Conservation (phyloP, 768 basidiomycete species). For the Rhizopogon vinicolor region DNA sequence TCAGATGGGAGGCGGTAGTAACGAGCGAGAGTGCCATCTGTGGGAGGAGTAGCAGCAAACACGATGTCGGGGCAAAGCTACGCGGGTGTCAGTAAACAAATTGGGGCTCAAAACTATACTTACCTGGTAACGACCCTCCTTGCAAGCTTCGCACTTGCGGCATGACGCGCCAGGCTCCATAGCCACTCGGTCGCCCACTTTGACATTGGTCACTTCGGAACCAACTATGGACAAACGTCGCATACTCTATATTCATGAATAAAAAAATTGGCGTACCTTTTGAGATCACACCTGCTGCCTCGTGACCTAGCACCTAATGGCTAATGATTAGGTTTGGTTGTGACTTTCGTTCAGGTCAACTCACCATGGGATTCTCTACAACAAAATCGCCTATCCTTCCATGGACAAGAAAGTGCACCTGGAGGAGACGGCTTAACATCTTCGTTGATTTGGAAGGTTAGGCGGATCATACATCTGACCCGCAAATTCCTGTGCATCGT, state of each 20-base stretch:
- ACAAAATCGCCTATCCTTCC: constrained; percentile 79
- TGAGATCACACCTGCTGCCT: constrained; percentile 76
- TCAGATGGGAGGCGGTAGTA: constrained; percentile 88
- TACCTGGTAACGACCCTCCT: constrained; percentile 80
- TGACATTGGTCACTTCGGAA: constrained; percentile 66
- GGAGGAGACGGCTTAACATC: constrained; percentile 4
- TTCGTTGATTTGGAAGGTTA: constrained; percentile 8
- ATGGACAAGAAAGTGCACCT: constrained; percentile 79
- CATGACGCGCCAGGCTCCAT: constrained; percentile 91
- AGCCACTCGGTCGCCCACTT: constrained; percentile 83
- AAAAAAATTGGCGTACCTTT: constrained; percentile 41
- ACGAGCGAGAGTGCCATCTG: constrained; percentile 83
- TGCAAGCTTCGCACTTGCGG: constrained; percentile 79
- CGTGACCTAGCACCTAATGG: constrained; percentile 87
- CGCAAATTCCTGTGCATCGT: constrained; percentile 68
- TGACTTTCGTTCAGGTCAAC: constrained; percentile 5
- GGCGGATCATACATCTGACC: constrained; percentile 64
- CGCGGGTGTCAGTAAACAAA: background rate
- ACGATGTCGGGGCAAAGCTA: constrained; percentile 83
- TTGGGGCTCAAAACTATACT: constrained; percentile 8
- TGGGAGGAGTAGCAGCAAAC: constrained; percentile 92
- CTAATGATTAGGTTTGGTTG: background rate
- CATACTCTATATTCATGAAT: background rate
- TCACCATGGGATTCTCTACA: constrained; percentile 77
- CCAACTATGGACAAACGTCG: constrained; percentile 48